A percentile compares a stretch with the other conserved stretches of the same genome.
phyloP scores from a whole-genome alignment of 192 early-diverging fungal genomes.

The Rhizoclosmatium globosum region DNA sequence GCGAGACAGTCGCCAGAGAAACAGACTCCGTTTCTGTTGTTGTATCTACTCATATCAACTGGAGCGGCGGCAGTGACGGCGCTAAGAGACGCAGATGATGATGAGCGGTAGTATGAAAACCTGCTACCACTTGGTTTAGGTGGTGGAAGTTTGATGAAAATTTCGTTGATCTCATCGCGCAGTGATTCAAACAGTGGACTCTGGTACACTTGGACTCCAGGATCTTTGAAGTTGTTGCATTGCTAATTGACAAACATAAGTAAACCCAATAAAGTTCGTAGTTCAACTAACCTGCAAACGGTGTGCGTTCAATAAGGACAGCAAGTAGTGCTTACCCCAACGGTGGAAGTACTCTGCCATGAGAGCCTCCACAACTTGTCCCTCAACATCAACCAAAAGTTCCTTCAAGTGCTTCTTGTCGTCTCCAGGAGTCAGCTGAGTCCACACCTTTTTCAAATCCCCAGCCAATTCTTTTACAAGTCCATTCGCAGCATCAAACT shows the following conservation, averaged over 20 bases:
- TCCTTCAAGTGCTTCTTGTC: slow-evolving; percentile 30
- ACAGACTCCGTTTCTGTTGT: neutral
- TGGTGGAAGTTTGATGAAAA: slow-evolving; percentile 41
- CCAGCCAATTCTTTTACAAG: slow-evolving; percentile 9
- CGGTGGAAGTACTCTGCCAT: slow-evolving; percentile 18
- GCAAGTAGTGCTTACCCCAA: slow-evolving; percentile 51
- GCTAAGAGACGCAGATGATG: neutral
- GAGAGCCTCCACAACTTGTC: slow-evolving; percentile 41
- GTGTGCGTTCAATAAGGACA: slow-evolving; percentile 40
- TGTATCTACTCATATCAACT: slow-evolving; percentile 20
- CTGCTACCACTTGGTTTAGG: slow-evolving; percentile 28
- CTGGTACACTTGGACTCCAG: slow-evolving; percentile 46
- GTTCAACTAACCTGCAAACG: slow-evolving; percentile 20
- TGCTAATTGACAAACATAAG: slow-evolving; percentile 8
- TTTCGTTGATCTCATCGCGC: slow-evolving; percentile 33
- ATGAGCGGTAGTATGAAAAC: neutral
- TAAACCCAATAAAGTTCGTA: neutral
- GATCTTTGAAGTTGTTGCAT: slow-evolving; percentile 55
- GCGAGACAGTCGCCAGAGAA: slow-evolving; percentile 36
- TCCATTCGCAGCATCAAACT: slow-evolving; percentile 3
- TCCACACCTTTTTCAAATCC: neutral
- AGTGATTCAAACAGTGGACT: slow-evolving; percentile 25
- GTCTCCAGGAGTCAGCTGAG: neutral
- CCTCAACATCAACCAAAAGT: slow-evolving; percentile 36
- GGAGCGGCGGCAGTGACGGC: neutral